phyloP scores from a whole-genome alignment of 1,284 basidiomycete species.

The Sutorius eximius region DNA sequence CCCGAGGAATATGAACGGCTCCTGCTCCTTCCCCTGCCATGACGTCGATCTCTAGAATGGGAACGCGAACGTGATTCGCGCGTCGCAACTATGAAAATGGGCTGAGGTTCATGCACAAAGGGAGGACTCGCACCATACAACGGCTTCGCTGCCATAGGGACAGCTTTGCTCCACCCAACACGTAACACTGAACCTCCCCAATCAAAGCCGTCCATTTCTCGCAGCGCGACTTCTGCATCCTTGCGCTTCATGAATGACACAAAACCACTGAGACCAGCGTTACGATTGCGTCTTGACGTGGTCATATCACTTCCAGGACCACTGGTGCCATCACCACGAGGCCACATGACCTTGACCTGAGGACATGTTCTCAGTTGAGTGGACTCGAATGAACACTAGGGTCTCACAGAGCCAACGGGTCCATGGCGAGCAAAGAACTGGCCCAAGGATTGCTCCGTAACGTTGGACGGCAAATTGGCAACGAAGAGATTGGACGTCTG shows the following conservation, averaged over 20 bases:
- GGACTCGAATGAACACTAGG: neutral
- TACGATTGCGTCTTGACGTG: slow-evolving; percentile 62
- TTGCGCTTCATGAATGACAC: slow-evolving; percentile 93
- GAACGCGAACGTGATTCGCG: slow-evolving; percentile 37
- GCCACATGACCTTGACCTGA: slow-evolving; percentile 97
- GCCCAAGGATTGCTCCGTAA: slow-evolving; percentile 83
- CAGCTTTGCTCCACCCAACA: slow-evolving; percentile 95
- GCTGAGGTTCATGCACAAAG: neutral
- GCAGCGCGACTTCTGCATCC: slow-evolving; percentile 86
- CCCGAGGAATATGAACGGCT: slow-evolving; percentile 43
- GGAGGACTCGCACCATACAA: slow-evolving; percentile 65
- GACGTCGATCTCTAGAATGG: slow-evolving; percentile 28
- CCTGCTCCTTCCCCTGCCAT: slow-evolving; percentile 29
- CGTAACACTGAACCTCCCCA: slow-evolving; percentile 87
- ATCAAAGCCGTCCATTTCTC: slow-evolving; percentile 86
- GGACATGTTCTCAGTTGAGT: neutral
- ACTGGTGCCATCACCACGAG: slow-evolving; percentile 60
- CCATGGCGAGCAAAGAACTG: slow-evolving; percentile 79
- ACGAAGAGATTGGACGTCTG: slow-evolving; percentile 95
- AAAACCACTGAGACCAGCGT: slow-evolving; percentile 84
- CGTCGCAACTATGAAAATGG: slow-evolving; percentile 27
- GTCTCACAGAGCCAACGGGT: slow-evolving; percentile 66
- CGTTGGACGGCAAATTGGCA: slow-evolving; percentile 82
- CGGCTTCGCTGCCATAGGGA: slow-evolving; percentile 78
- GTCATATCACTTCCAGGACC: slow-evolving; percentile 78